Evolutionary conservation across 2,329 filamentous ascomycete species (phyloP), one percentile per base, ranked within the genome.

Genomic region (Daldinia sp.): DNA sequence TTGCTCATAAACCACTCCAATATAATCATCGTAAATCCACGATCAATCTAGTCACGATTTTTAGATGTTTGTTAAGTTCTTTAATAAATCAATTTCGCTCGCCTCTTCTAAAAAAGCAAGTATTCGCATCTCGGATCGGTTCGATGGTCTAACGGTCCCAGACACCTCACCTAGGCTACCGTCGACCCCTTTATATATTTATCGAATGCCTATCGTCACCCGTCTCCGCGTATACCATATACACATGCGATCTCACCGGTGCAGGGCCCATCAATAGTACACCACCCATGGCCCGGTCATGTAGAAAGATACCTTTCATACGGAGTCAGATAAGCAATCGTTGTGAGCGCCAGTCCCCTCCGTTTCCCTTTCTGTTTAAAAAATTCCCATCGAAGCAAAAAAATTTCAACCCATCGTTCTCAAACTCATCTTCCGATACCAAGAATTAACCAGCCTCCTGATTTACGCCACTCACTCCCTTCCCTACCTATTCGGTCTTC

Each of bases 171-270:
- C 15, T 23, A 32, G 47, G 11, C 29, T 30, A n/a, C 52, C 7
- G 27, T 17, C 48, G 35, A 53, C 37, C 13, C 35, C 54, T n/a
- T 23, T 8, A 17, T 49, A 61, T 54, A 51, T 67, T 49, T 58
- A 35, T 45, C 35, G 35, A 58, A 51, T 57, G 55, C 53, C 43
- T 43, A 30, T 56, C 29, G 53, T 57, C 51, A 60, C 45, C 58
- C 63, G 41, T 64, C 58, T 58, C 55, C 48, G 50, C 63, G 61
- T 64, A 62, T 66, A 66, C 63, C 60, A 62, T 62, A 64, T 64
- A 68, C 60, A 63, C 51, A 62, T 61, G 56, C 23, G 27, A 25
- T 52, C 35, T 48, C 34, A 23, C 27, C 58, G 17, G 54, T 51
- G 41, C 27, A 57, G 48, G 37, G 45, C 39, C 47, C 39, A 17